A percentile compares a stretch with the other conserved stretches of the same genome.
These are phyloP conservation scores for Claviceps humidiphila DNA, from an alignment of 2,329 filamentous ascomycete genomes.

Conservation along the genomic window DNA sequence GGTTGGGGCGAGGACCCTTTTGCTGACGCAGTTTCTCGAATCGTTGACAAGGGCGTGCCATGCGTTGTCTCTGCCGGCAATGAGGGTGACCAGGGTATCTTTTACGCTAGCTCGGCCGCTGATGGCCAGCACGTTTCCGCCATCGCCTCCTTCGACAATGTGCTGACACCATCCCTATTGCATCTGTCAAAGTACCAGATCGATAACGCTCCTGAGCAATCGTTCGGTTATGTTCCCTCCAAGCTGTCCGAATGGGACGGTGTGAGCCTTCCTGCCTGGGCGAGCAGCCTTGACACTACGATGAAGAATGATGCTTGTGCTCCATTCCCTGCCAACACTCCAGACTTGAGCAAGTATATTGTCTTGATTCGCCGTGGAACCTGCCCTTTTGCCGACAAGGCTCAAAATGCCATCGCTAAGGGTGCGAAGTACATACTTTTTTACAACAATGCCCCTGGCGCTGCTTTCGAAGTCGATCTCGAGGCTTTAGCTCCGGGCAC, in stretches of 20 bases:
- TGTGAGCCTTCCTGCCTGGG: conserved; percentile 36
- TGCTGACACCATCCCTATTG: conserved; percentile 28
- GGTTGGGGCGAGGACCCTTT: conserved; percentile 41
- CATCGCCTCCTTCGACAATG: conserved; percentile 38
- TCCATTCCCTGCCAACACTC: conserved; percentile 36
- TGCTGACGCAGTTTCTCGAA: conserved; percentile 36
- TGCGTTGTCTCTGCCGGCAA: conserved; percentile 43
- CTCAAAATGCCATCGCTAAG: conserved; percentile 34
- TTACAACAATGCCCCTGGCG: conserved; percentile 39
- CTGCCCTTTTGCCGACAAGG: conserved; percentile 43
- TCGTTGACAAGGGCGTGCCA: conserved; percentile 39
- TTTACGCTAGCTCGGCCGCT: conserved; percentile 35
- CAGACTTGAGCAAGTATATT: conserved; percentile 43
- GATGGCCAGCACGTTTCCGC: conserved; percentile 33
- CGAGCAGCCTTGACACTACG: conserved; percentile 34
- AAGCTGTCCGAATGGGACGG: conserved; percentile 27
- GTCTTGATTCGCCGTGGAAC: conserved; percentile 47
- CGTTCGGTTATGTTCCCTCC: conserved; percentile 32
- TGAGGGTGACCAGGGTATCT: conserved; percentile 30
- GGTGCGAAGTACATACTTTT: conserved; percentile 49
- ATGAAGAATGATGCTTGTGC: conserved; percentile 37
- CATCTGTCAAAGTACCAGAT: conserved; percentile 28
- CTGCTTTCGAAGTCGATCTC: conserved; percentile 20
- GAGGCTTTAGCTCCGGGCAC: conserved; percentile 7
- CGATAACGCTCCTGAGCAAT: conserved; percentile 16